These are phyloP conservation scores for Mallotus repandus DNA, from an alignment of 441 rosid species.

Conservation along the genomic window DNA sequence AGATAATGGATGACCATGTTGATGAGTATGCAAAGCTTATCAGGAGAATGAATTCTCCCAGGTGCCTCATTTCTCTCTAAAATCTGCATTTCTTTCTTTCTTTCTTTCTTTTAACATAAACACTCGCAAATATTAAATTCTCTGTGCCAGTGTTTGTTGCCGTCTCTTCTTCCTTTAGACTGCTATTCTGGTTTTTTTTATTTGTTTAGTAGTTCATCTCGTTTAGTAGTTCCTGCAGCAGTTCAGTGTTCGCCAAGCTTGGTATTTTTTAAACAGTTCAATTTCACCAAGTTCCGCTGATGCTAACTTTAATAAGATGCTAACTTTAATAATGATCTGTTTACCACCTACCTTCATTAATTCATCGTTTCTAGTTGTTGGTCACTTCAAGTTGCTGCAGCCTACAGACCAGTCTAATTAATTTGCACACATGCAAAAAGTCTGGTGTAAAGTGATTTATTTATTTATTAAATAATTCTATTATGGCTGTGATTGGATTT, in stretches of 20 bases:
- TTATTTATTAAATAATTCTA: neutral
- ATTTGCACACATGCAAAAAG: neutral
- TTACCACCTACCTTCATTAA: neutral
- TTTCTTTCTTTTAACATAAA: neutral
- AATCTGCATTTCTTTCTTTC: neutral
- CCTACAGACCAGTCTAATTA: neutral
- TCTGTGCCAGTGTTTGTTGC: neutral
- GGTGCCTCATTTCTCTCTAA: conserved; percentile 24
- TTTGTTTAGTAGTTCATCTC: neutral
- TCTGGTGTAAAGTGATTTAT: neutral
- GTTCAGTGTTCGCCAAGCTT: neutral
- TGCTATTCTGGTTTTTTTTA: neutral
- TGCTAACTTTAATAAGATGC: neutral
- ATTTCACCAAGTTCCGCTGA: neutral
- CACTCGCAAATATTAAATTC: no score
- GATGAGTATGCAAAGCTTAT: conserved; percentile 55
- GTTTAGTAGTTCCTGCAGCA: neutral
- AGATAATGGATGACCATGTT: conserved; percentile 40
- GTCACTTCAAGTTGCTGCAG: neutral
- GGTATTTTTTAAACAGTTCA: no score
- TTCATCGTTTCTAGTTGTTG: neutral
- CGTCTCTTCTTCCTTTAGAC: neutral
- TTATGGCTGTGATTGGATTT: neutral
- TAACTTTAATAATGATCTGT: neutral
- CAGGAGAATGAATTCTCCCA: conserved; percentile 55